These are phyloP conservation scores for Blepharisma japonicum DNA, from an alignment of 73 alveolate species.

Conservation along the genomic window DNA sequence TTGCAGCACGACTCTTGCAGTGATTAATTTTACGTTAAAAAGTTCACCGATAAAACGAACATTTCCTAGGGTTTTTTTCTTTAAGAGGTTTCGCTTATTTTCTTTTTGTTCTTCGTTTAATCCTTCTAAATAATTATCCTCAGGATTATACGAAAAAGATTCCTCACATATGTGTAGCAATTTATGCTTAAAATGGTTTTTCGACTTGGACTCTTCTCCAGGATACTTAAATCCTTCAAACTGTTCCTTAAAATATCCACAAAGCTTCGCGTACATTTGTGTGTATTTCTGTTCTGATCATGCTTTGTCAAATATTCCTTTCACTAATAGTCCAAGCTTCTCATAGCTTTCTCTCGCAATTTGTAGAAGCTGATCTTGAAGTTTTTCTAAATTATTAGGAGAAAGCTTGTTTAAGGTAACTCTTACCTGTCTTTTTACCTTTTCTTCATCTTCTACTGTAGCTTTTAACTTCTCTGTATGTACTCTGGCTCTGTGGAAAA, in stretches of 20 bases:
- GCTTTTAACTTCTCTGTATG: neutral
- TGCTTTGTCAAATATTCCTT: slow-evolving; percentile 10
- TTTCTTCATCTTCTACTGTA: neutral
- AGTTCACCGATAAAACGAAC: slow-evolving; percentile 32
- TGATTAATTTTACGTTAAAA: slow-evolving; percentile 1
- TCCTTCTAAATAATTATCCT: neutral
- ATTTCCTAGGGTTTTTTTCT: slow-evolving; percentile 26
- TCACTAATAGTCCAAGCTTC: neutral
- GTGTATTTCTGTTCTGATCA: slow-evolving; percentile 31
- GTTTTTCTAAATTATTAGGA: slow-evolving; percentile 29
- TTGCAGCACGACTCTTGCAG: neutral
- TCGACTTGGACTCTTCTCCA: neutral
- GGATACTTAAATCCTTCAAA: neutral
- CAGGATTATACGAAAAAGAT: neutral
- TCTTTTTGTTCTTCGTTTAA: neutral
- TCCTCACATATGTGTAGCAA: neutral
- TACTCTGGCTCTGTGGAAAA: slow-evolving; percentile 4
- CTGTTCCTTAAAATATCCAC: neutral
- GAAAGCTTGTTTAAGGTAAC: slow-evolving; percentile 27
- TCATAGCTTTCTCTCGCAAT: neutral
- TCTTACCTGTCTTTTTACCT: slow-evolving; percentile 5
- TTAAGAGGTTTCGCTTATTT: neutral
- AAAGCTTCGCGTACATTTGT: slow-evolving; percentile 31
- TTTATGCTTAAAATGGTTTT: neutral
- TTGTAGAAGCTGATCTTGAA: neutral